A percentile compares a stretch with the other conserved stretches of the same genome.
These are phyloP conservation scores for Lithospermum erythrorhizon DNA, from an alignment of 257 asterid species.

Conservation along the genomic window DNA sequence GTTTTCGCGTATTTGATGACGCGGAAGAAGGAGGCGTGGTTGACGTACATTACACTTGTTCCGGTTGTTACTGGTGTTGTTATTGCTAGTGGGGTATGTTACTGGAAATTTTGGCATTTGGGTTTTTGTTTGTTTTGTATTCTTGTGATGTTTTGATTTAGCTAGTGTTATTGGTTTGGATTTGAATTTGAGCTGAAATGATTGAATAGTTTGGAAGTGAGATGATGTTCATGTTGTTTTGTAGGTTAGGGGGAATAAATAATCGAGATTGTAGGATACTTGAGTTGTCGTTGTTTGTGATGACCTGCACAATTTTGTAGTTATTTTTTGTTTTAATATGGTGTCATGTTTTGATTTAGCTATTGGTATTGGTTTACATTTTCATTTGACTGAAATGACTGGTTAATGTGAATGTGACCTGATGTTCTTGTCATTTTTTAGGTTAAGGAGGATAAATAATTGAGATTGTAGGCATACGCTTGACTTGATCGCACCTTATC, in stretches of 20 bases:
- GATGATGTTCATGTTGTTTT: too few relatives aligned
- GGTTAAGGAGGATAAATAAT: too few relatives aligned
- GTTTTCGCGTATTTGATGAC: constrained; percentile 67
- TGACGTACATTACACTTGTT: constrained; percentile 51
- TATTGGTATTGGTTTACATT: not conserved
- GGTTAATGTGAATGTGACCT: too few relatives aligned
- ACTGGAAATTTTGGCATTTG: not conserved
- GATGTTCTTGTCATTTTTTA: too few relatives aligned
- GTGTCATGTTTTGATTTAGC: not conserved
- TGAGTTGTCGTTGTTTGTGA: too few relatives aligned
- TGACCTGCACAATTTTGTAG: too few relatives aligned
- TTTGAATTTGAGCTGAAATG: not conserved
- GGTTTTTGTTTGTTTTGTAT: too few relatives aligned
- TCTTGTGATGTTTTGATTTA: not conserved
- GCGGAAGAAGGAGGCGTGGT: constrained; percentile 58
- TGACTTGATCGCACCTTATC: not conserved
- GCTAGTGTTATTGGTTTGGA: not conserved
- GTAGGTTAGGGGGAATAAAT: too few relatives aligned
- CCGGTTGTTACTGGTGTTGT: constrained; percentile 82
- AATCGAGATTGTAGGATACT: too few relatives aligned
- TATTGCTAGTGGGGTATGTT: constrained; percentile 80
- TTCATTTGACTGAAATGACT: too few relatives aligned
- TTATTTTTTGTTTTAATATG: too few relatives aligned
- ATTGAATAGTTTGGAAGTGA: not conserved
- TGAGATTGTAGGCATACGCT: too few relatives aligned